Base-by-base conservation (phyloP, 345 rosid genomes). In the Salix arbutifolia region DNA sequence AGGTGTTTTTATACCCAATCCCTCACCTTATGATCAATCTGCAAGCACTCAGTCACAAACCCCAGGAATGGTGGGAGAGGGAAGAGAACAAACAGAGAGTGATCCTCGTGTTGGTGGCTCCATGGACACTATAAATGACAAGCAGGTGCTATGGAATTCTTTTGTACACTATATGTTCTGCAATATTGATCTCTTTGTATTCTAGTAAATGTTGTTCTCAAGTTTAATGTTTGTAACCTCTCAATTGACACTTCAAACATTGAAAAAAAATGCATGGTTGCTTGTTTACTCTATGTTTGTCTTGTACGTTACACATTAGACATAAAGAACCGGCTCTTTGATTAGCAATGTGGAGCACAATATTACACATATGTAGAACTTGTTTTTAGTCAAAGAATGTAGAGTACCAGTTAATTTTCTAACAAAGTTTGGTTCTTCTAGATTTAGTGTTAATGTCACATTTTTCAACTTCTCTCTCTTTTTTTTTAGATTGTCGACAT, bases 1-100 rank as follows among this genome's bases (percentile, higher is more conserved):
- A 88, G 91, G 97, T 83, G 90, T 91, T 83, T 92, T 89, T 79
- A 66, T 85, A 79, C 97, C 97, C 35, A 82, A 78, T 70, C 77
- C 93, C 52, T 86, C 92, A 53, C 88, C 90, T 61, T 91, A 87
- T 84, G 96, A 91, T 85, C 67, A 85, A 56, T 81, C 89, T 70
- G 74, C 85, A 67, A 78, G 75, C 76, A 80, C 74, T 77, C 88
- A 50, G 26, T 56, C 88, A 70, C 96, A 89, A 78, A 85, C 85
- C 82, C 78, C 91, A 69, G 89, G 84, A 52, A 78, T 89, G 79
- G 81, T 86, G 73, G 89, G 88, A 74, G 90, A 87, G 83, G 86
- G 81, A 64, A 85, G 84, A 76, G 91, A 86, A 76, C 92, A 89
- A 77, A 72, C 80, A 30, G 91, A 82, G 67, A 82, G 67, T 75